phyloP scores from a whole-genome alignment of 208 protist genomes.

The Leishmania braziliensis region DNA sequence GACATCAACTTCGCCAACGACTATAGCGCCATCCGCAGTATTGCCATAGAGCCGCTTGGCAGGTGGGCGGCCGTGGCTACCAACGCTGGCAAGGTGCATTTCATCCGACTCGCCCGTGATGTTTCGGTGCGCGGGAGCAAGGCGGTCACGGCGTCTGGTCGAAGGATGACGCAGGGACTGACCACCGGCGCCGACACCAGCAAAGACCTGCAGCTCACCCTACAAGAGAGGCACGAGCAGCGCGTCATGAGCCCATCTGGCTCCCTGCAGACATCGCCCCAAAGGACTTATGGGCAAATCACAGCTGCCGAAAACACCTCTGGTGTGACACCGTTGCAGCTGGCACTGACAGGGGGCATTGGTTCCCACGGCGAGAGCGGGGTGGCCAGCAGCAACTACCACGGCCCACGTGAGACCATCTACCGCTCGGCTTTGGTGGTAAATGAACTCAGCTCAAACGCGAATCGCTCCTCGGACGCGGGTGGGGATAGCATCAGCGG shows the following conservation, averaged over 20 bases:
- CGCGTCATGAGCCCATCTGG: neutral
- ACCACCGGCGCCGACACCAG: neutral
- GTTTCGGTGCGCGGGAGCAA: conserved; percentile 32
- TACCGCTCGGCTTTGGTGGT: conserved; percentile 70
- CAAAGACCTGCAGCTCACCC: conserved; percentile 9
- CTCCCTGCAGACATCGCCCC: conserved; percentile 13
- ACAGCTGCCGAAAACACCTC: conserved; percentile 12
- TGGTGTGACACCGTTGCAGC: conserved; percentile 4
- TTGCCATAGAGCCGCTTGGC: conserved; percentile 71
- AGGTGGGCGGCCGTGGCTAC: conserved; percentile 81
- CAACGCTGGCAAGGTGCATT: conserved; percentile 83
- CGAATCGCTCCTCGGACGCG: conserved; percentile 16
- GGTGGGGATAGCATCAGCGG: conserved; percentile 8
- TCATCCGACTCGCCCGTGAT: conserved; percentile 65
- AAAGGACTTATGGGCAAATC: conserved; percentile 11
- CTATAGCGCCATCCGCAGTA: conserved; percentile 85
- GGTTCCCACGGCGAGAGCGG: conserved; percentile 13
- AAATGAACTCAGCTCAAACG: conserved; percentile 44
- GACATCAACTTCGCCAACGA: conserved; percentile 77
- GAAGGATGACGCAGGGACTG: neutral
- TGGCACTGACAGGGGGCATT: conserved; percentile 21
- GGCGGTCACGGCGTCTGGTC: neutral
- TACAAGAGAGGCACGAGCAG: conserved; percentile 2
- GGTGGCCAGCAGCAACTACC: conserved; percentile 9
- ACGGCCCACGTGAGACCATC: conserved; percentile 42